These are phyloP conservation scores for Syzygium jambos DNA, from an alignment of 345 rosid genomes.

Conservation along the genomic window DNA sequence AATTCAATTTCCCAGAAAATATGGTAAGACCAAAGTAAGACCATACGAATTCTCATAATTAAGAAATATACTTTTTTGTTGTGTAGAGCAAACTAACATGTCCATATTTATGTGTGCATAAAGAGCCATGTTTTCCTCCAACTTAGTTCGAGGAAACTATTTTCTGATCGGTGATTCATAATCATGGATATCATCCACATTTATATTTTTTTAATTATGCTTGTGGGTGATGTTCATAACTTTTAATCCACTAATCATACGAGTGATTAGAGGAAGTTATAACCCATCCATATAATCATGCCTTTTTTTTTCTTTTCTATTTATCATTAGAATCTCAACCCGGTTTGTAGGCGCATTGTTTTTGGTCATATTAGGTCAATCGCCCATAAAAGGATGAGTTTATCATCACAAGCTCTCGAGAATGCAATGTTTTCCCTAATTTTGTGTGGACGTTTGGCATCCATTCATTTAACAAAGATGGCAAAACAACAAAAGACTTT, in stretches of 20 bases:
- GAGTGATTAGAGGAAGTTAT: neutral
- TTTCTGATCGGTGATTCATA: neutral
- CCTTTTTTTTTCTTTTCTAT: neutral
- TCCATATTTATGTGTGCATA: neutral
- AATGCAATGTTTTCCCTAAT: neutral
- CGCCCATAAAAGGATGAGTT: neutral
- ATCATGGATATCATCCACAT: neutral
- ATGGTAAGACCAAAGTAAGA: constrained; percentile 13
- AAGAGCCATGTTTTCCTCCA: neutral
- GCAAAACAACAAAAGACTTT: neutral
- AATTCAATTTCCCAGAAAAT: constrained; percentile 22
- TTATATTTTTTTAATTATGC: neutral
- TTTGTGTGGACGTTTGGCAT: neutral
- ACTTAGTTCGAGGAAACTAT: neutral
- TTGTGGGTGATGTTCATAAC: neutral
- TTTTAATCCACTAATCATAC: neutral
- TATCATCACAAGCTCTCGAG: neutral
- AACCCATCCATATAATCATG: neutral
- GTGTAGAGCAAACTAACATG: neutral
- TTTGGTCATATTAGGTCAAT: neutral
- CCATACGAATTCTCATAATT: neutral
- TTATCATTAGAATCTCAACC: neutral
- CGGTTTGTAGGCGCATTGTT: neutral
- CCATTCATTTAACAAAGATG: neutral
- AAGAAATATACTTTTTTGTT: neutral